Base-by-base conservation (phyloP, 441 rosid species). In the Isatis lusitanica region DNA sequence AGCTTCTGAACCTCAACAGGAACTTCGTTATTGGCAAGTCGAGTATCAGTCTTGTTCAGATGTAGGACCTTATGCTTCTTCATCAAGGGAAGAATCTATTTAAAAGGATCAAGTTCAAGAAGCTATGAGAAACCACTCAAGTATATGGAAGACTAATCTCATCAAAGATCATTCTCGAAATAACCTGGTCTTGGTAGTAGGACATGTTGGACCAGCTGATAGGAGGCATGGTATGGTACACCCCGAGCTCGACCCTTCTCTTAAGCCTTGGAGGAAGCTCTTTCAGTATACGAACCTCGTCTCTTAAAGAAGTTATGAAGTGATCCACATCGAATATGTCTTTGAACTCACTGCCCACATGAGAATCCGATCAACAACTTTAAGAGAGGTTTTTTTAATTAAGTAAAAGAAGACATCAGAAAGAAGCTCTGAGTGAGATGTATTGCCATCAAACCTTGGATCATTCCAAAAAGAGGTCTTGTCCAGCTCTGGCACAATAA, bases 161-260 rank as follows among this genome's bases (percentile, higher is more conserved):
- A 30, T 31, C 4, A 15, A 62, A 40, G 12, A 4, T 36, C 4
- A 57, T 7, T 4, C 31, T 10, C 11, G 9, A 11, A 64, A 28
- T 46, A 48, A 91, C 98, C 97, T 86, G 97, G 50, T 86, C 80
- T 61, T 63, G 86, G 80, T 94, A 92, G 79, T 94, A 94, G 28
- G 97, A 90, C 56, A 92, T 85, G 85, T 86, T 91, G 47, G 99
- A 94, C 99, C 99, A 94, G 85, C 99, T 94, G 67, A 91, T 53
- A 8, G 99, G 99, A 9, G 99, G 87, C 97, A 94, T 88, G 58
- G 92, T 80, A 74, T 89, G 85, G 51, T 86, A 83, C 77, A 78
- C 66, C 36, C 96, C 97, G 48, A 74, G 77, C 78, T 87, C 89
- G 70, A 89, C 85, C 74, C 94, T 88, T 78, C 69, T 80, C 86